phyloP scores from a whole-genome alignment of 2,329 filamentous ascomycete genomes.

The Neopestalotiopsis rosae region DNA sequence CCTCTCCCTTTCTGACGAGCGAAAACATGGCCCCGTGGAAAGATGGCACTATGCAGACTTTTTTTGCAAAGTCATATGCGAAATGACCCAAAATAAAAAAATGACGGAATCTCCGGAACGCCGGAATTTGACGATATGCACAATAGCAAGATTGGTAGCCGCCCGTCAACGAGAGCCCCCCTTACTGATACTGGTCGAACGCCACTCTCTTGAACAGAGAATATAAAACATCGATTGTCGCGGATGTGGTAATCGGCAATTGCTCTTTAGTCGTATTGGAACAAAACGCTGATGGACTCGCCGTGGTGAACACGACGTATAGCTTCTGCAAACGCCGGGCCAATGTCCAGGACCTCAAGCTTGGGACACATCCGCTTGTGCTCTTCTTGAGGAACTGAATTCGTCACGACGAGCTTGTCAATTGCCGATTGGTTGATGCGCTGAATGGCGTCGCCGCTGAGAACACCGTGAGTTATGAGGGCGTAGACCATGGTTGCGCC shows the following conservation, averaged over 20 bases:
- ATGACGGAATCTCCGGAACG: constrained; percentile 10
- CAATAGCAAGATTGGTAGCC: constrained; percentile 16
- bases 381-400: constrained; percentile 89
- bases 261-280: constrained; percentile 75
- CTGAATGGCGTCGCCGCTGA: constrained; percentile 93
- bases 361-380: constrained; percentile 81
- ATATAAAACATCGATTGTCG: constrained; percentile 8
- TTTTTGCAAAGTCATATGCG: constrained; percentile 6
- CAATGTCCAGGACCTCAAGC: constrained; percentile 89
- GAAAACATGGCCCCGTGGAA: background rate
- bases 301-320: constrained; percentile 96
- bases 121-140: constrained; percentile 12
- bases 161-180: constrained; percentile 10
- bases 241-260: background rate
- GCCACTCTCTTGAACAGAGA: background rate
- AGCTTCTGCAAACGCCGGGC: constrained; percentile 90
- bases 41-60: constrained; percentile 1
- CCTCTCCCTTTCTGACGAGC: background rate
- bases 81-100: constrained; percentile 8
- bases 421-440: constrained; percentile 92
- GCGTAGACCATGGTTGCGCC: constrained; percentile 90
- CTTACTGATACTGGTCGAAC: constrained; percentile 1
- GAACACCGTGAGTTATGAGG: constrained; percentile 90
- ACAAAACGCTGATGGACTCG: constrained; percentile 95
- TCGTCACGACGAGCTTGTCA: constrained; percentile 94